A percentile compares a stretch with the other conserved stretches of the same genome.
Conservation (phyloP, 306 rosid species). For the Morella rubra region DNA sequence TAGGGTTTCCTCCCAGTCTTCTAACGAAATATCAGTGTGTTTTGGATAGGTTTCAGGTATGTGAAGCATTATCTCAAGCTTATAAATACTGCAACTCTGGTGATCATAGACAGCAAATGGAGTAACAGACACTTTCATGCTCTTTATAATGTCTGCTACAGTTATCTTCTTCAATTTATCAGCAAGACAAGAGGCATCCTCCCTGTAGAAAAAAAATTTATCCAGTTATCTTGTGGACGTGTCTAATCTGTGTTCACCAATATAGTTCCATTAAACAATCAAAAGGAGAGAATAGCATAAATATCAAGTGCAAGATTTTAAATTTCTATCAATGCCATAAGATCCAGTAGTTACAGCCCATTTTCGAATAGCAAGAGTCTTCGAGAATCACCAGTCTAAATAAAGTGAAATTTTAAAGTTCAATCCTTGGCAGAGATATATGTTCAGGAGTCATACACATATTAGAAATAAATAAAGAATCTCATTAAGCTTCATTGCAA, state of each 20-base stretch:
- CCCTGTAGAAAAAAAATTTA: slow-evolving; percentile 49
- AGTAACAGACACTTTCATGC: slow-evolving; percentile 63
- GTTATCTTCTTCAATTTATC: slow-evolving; percentile 79
- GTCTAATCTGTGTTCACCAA: background rate
- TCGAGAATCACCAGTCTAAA: too few relatives aligned
- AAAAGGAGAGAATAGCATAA: background rate
- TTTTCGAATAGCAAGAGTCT: too few relatives aligned
- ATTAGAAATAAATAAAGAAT: too few relatives aligned
- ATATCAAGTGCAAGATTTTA: background rate
- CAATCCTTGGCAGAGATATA: too few relatives aligned
- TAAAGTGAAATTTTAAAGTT: too few relatives aligned
- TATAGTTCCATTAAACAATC: background rate
- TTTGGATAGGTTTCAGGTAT: slow-evolving; percentile 65
- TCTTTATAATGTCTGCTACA: slow-evolving; percentile 79
- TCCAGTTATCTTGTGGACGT: background rate
- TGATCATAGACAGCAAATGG: slow-evolving; percentile 40
- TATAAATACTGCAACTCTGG: slow-evolving; percentile 62
- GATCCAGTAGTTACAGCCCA: background rate
- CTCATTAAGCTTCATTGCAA: too few relatives aligned
- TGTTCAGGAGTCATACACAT: too few relatives aligned
- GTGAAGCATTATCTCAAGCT: slow-evolving; percentile 66
- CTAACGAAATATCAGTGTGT: slow-evolving; percentile 41
- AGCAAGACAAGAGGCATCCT: slow-evolving; percentile 60
- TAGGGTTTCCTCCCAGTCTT: slow-evolving; percentile 70
- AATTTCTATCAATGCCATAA: background rate